Base-by-base conservation (phyloP, 2,329 filamentous ascomycete species). In the Apiospora rasikravindrae region DNA sequence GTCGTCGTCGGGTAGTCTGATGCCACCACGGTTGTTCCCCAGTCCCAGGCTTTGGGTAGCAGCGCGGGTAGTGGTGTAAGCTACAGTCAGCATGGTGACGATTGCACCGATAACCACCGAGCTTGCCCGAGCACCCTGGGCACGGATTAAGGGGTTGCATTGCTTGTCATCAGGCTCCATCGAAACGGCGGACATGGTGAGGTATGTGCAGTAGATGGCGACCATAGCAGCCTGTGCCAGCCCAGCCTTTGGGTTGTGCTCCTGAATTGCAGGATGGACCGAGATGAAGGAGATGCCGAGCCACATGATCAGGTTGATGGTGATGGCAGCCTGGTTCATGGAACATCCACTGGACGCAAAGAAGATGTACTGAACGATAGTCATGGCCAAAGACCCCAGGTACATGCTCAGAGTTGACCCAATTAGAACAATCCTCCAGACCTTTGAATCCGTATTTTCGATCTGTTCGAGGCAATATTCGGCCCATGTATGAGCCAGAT, bases 221-320 rank as follows among this genome's bases (percentile, higher is more conserved):
- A 99, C 96, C 90, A 98, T 98, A 74, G 96, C 96, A 57, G 95
- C 95, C 81, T 99, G 96, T n/a, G 96, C 96, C 73, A 99, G 88
- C 68, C 96, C 96, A 57, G 96, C 96, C 80, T 96, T 95, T 67
- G 95, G 91, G 82, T 99, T 99, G 81, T 92, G 92, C 79, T 95
- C 94, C 82, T 99, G 96, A 19, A 99, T 90, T 0, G 89, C 89
- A 1, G 96, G 95, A 80, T 98, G 95, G 73, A 99, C 92, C 0
- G 96, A 98, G 44, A 98, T 88, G 75, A 91, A 87, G 0, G 95
- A 97, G 74, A 97, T 91, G 73, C 89, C 86, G 69, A 98, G 82
- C 85, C 97, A 92, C 69, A 98, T 86, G 47, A 98, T 82, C 19
- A 99, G 85, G 82, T 99, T 99, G 84, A 98, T 90, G 80, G 95